Evolutionary conservation across 2,329 filamentous ascomycete genomes (phyloP), one percentile per base, ranked within the genome.

Genomic region (Claviceps quebecensis): DNA sequence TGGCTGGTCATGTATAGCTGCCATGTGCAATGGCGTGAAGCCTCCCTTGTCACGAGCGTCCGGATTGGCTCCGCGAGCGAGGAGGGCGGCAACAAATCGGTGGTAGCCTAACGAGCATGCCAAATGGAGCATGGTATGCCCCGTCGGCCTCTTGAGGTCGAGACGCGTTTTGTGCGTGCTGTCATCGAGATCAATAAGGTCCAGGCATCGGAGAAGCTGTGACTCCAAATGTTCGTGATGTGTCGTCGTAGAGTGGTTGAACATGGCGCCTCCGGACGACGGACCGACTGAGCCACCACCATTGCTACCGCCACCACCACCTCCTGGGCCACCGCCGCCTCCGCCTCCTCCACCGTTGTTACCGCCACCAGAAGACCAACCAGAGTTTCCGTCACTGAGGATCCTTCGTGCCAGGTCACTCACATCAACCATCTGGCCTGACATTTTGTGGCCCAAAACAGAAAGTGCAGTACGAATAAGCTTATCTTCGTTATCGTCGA

Each of bases 21-120:
- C 87, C 62, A 91, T 78, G 65, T 94, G 87, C 69, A 94, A 76
- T 14, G 88, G 81, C 4, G 86, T 88, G 65, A 87, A 91, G 22
- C 87, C 87, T 48, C 84, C 84, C 55, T 81, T 84, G 63, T 95
- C 88, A 51, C 81, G 77, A 39, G 81, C 71, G 59, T 91, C 82
- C 1, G 84, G 80, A 60, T 85, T 84, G 19, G 86, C 87, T n/a
- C 87, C 86, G 56, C 86, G 78, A 9, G 83, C 84, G 19, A 94
- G 71, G 26, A 94, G 74, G 34, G 83, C 86, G 13, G 85, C 85
- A 48, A 86, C 86, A 56, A 94, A 84, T 46, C 85, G 78, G 56
- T 83, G 78, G 57, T 88, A 77, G 5, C 87, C 87, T 13, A 90
- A 69, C 8, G 84, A 84, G 58, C 82, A 86, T 2, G 86, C 86